Evolutionary conservation across 108 stramenopile genomes (phyloP).

Genomic region (Skeletonema menzelii): DNA sequence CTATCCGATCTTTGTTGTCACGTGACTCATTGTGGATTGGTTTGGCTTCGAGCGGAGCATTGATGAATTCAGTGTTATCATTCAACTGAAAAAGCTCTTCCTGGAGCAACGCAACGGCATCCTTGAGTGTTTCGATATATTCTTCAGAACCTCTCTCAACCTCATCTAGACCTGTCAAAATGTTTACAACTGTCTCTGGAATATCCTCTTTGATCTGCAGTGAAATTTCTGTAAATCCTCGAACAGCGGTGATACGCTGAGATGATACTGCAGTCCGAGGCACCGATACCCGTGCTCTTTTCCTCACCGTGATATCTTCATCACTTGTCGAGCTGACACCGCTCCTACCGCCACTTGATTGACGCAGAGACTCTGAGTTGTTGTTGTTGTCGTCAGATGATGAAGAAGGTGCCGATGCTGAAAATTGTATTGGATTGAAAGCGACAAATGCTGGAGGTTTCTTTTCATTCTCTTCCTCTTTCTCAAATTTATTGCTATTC

Average conservation of each 20-base stretch:
- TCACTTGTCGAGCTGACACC: not conserved
- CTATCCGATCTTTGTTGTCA: constrained; percentile 19
- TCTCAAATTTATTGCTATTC: no score
- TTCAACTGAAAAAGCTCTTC: constrained; percentile 11
- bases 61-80: not conserved
- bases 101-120: constrained; percentile 10
- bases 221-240: not conserved
- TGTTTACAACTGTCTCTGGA: not conserved
- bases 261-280: no score
- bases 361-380: no score
- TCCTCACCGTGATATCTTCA: not conserved
- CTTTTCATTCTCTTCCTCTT: no score
- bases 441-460: no score
- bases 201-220: not conserved
- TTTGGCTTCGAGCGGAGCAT: not conserved
- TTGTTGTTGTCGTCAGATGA: no score
- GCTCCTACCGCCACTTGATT: no score
- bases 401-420: no score
- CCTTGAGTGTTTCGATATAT: constrained; percentile 5
- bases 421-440: no score
- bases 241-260: not conserved
- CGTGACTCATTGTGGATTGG: not conserved
- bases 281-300: not conserved
- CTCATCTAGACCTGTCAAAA: not conserved
- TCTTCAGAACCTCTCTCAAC: constrained; percentile 3